Evolutionary conservation across 2,329 filamentous ascomycete genomes (phyloP).

Genomic region (Curvularia hawaiiensis): DNA sequence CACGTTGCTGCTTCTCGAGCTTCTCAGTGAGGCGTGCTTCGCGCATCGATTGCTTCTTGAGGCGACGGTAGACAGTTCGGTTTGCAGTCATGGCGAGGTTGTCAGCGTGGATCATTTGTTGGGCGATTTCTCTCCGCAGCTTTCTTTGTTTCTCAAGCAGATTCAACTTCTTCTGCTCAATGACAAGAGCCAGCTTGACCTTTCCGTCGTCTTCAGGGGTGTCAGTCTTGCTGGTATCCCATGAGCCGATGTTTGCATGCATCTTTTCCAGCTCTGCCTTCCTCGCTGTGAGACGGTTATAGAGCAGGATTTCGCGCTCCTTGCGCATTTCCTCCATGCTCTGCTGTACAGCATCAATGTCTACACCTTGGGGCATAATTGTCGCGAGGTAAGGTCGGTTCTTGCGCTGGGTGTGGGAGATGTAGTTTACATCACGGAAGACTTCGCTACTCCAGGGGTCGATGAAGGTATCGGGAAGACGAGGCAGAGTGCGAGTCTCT

Average conservation of each 20-base stretch:
- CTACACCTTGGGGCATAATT: slow-evolving; percentile 85
- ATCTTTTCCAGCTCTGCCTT: slow-evolving; percentile 83
- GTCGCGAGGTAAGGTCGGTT: slow-evolving; percentile 83
- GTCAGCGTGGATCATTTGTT: slow-evolving; percentile 93
- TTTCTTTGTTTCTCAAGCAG: slow-evolving; percentile 88
- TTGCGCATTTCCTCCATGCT: slow-evolving; percentile 66
- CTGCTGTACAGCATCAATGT: slow-evolving; percentile 67
- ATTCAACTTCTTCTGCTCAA: slow-evolving; percentile 91
- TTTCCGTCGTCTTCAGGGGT: slow-evolving; percentile 73
- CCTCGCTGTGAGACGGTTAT: slow-evolving; percentile 86
- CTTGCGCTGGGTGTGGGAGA: slow-evolving; percentile 75
- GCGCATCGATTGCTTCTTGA: slow-evolving; percentile 96
- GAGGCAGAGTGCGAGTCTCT: slow-evolving; percentile 34
- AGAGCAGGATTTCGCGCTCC: slow-evolving; percentile 85
- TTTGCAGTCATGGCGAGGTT: slow-evolving; percentile 98
- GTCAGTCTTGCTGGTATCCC: slow-evolving; percentile 76
- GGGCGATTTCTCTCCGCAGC: slow-evolving; percentile 83
- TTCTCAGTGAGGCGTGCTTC: slow-evolving; percentile 98
- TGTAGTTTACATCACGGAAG: slow-evolving; percentile 72
- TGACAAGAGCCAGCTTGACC: slow-evolving; percentile 85
- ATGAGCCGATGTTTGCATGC: slow-evolving; percentile 83
- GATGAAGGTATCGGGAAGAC: slow-evolving; percentile 61
- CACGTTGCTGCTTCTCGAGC: slow-evolving; percentile 97
- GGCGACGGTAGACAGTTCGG: slow-evolving; percentile 83
- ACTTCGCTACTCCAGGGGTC: slow-evolving; percentile 46